Percentiles rank a stretch among this genome's conserved stretches.
Conservation (phyloP, 495 filamentous ascomycete species). For the Trichoderma parareesei region DNA sequence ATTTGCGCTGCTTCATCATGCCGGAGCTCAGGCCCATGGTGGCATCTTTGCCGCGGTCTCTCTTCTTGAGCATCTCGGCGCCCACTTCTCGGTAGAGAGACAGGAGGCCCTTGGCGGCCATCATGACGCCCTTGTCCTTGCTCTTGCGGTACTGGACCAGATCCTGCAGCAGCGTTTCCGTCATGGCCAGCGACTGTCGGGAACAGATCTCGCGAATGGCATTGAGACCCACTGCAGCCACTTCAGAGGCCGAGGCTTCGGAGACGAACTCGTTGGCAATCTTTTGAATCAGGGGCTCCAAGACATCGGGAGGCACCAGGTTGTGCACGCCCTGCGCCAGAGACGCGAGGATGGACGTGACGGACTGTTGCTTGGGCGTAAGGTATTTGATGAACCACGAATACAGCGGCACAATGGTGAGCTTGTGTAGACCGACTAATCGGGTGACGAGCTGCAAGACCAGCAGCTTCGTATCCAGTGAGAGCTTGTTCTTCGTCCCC, state of each 20-base stretch:
- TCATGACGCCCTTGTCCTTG: constrained; percentile 96
- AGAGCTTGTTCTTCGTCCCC: constrained; percentile 73
- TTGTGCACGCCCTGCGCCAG: constrained; percentile 87
- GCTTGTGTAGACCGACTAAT: constrained; percentile 85
- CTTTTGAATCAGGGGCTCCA: constrained; percentile 87
- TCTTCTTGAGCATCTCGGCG: constrained; percentile 79
- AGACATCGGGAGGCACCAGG: constrained; percentile 83
- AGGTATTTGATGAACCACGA: constrained; percentile 81
- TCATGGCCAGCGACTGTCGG: constrained; percentile 90
- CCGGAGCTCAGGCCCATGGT: constrained; percentile 70
- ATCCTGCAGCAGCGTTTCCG: constrained; percentile 90
- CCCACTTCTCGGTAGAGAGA: constrained; percentile 85
- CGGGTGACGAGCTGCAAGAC: constrained; percentile 85
- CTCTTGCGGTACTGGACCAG: constrained; percentile 92
- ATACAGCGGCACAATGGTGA: constrained; percentile 53
- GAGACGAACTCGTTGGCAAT: constrained; percentile 98
- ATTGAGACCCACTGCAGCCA: constrained; percentile 88
- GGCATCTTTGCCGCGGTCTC: constrained; percentile 89
- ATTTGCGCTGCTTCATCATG: constrained; percentile 60
- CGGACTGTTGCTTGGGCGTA: constrained; percentile 84
- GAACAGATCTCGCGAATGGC: constrained; percentile 90
- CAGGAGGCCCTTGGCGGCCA: constrained; percentile 88
- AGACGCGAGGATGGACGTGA: constrained; percentile 90
- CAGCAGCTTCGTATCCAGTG: constrained; percentile 82
- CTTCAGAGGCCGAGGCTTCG: constrained; percentile 83